Conservation (phyloP, 371 early-diverging fungal species). For the Mortierella sp. region DNA sequence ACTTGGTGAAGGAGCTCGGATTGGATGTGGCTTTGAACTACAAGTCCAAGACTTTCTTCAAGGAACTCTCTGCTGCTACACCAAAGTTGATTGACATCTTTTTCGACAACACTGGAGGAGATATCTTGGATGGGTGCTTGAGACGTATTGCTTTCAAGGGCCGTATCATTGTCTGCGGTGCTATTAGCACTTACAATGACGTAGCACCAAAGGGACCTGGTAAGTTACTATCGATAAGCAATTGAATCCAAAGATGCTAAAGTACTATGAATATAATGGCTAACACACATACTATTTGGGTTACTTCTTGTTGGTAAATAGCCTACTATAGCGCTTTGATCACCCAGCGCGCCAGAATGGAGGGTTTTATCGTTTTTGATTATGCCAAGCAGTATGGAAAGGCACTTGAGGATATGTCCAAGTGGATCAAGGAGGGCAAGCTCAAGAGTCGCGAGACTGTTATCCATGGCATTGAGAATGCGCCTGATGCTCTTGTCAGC, state of each 20-base stretch:
- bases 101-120: slow-evolving; percentile 84
- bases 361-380: slow-evolving; percentile 78
- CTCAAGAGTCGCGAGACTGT: slow-evolving; percentile 75
- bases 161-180: slow-evolving; percentile 76
- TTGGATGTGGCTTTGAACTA: slow-evolving; percentile 84
- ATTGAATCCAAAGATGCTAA: too few relatives aligned
- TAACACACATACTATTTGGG: background rate
- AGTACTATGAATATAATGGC: background rate
- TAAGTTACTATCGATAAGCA: slow-evolving; percentile 1
- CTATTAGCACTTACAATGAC: slow-evolving; percentile 80
- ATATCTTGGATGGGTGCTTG: slow-evolving; percentile 75
- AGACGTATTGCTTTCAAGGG: slow-evolving; percentile 67
- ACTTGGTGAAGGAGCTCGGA: slow-evolving; percentile 68
- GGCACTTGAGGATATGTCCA: slow-evolving; percentile 72
- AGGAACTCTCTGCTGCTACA: slow-evolving; percentile 60
- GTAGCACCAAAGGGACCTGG: slow-evolving; percentile 56
- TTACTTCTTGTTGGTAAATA: background rate
- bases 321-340: slow-evolving; percentile 59
- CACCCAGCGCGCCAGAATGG: slow-evolving; percentile 65
- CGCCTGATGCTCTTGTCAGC: slow-evolving; percentile 81
- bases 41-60: slow-evolving; percentile 58
- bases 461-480: slow-evolving; percentile 84
- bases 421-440: slow-evolving; percentile 77
- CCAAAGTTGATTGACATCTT: slow-evolving; percentile 81
- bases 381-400: slow-evolving; percentile 63